These are phyloP conservation scores for Penicillium goetzii DNA, from an alignment of 495 filamentous ascomycete genomes.

Conservation along the genomic window DNA sequence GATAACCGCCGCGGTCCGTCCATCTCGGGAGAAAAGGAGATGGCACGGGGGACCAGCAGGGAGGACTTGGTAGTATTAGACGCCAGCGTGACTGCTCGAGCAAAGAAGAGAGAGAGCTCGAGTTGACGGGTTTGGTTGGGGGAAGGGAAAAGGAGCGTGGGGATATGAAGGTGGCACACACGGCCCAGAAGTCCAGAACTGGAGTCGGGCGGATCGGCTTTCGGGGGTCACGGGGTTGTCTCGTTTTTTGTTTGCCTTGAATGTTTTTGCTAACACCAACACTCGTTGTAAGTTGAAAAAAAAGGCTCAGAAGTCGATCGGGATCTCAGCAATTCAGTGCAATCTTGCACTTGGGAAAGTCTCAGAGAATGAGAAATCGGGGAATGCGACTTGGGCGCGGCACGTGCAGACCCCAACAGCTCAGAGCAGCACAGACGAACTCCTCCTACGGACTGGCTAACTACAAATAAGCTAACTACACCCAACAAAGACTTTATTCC, in stretches of 20 bases:
- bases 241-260: slow-evolving; percentile 11
- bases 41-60: slow-evolving; percentile 74
- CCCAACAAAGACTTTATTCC: not conserved
- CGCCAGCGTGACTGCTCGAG: slow-evolving; percentile 30
- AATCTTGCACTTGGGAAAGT: not conserved
- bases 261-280: not conserved
- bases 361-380: not conserved
- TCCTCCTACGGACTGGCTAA: not conserved
- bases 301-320: not conserved
- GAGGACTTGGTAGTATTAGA: slow-evolving; percentile 77
- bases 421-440: slow-evolving; percentile 4
- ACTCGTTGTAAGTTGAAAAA: not conserved
- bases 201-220: slow-evolving; percentile 34
- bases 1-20: slow-evolving; percentile 60
- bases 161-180: slow-evolving; percentile 34
- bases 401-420: slow-evolving; percentile 13
- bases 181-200: slow-evolving; percentile 36
- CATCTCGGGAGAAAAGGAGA: slow-evolving; percentile 77
- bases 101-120: not conserved
- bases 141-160: slow-evolving; percentile 34
- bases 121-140: slow-evolving; percentile 14
- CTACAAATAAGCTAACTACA: not conserved
- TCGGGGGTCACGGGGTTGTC: slow-evolving; percentile 34
- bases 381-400: not conserved
- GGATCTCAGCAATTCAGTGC: not conserved